Evolutionary conservation across 2,329 filamentous ascomycete genomes (phyloP), one percentile per base, ranked within the genome.

Genomic region (Cyclaneusma minus): DNA sequence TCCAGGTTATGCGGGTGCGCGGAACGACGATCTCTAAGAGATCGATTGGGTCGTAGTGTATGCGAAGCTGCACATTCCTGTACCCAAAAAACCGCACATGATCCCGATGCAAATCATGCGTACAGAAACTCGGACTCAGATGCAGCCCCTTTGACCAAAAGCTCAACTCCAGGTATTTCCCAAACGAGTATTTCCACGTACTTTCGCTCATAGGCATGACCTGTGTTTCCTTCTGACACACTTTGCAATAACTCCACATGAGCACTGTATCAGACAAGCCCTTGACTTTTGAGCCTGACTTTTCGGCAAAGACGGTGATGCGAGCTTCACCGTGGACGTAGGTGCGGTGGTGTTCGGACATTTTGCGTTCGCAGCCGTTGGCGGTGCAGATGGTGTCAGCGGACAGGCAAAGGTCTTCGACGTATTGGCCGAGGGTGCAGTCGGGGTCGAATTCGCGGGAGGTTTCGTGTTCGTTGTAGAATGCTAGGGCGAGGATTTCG

Each of bases 121-220:
- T 69, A 46, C 91, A 98, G 27, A 80, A 60, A 15, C 73, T 70
- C 23, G 76, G 72, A 37, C 68, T 73, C 39, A 75, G 71, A 45
- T 74, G 79, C 25, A 95, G 56, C 19, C 82, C 78, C 21, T 71
- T 78, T 44, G 85, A 87, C 85, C 87, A 98, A 50, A 95, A 95
- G 3, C 85, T 84, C 11, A 98, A 60, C 51, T 98, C 89, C n/a
- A 98, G 62, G 43, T 95, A 98, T 51, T 98, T 98, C 7, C 83
- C 89, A 44, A 98, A 92, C 0, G 89, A 98, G 49, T 98, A 98
- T 48, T 91, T 94, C 80, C 84, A 98, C 0, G 85, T 91, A 41
- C 73, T 84, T 30, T 84, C 74, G 1, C 87, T 94, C 83, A 98
- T 94, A 16, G 77, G 74, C 38, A 81, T 79, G 24, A 85, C 74